phyloP scores from a whole-genome alignment of 2,329 filamentous ascomycete species.

The Aspergillus thermomutatus region DNA sequence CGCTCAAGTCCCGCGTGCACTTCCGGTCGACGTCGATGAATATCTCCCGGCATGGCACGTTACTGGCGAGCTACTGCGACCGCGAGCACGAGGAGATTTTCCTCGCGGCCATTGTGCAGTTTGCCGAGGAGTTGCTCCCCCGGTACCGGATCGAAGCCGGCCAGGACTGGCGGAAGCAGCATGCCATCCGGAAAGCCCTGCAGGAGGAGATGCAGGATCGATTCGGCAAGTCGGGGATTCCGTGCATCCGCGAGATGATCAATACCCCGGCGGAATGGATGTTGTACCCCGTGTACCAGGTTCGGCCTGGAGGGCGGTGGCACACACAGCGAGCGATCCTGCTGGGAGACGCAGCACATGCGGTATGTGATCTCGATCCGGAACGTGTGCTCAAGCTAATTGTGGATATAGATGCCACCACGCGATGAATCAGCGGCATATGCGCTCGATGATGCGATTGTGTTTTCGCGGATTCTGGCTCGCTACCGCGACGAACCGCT shows the following conservation, averaged over 20 bases:
- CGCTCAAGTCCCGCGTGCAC: conserved; percentile 27
- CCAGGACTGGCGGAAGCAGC: conserved; percentile 33
- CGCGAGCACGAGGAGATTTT: conserved; percentile 36
- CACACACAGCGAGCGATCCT: conserved; percentile 39
- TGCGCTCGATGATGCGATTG: conserved; percentile 44
- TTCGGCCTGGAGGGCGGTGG: conserved; percentile 39
- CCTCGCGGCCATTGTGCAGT: conserved; percentile 38
- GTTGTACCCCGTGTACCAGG: conserved; percentile 45
- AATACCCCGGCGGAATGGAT: conserved; percentile 36
- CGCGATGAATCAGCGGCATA: conserved; percentile 45
- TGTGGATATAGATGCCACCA: conserved; percentile 42
- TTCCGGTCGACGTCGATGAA: conserved; percentile 41
- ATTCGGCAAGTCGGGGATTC: conserved; percentile 34
- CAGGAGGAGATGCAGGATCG: conserved; percentile 34
- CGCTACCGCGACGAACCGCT: conserved; percentile 32
- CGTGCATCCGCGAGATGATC: conserved; percentile 37
- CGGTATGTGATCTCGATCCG: conserved; percentile 27
- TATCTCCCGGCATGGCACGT: conserved; percentile 35
- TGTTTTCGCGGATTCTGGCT: conserved; percentile 40
- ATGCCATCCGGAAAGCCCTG: conserved; percentile 33
- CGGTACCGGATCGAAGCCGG: conserved; percentile 23
- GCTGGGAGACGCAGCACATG: conserved; percentile 47
- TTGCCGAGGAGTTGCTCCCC: conserved; percentile 26
- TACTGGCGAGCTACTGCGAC: conserved; percentile 41
- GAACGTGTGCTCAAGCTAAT: conserved; percentile 5